These are phyloP conservation scores for Eucalyptus dawsonii DNA, from an alignment of 345 rosid species.

Conservation along the genomic window DNA sequence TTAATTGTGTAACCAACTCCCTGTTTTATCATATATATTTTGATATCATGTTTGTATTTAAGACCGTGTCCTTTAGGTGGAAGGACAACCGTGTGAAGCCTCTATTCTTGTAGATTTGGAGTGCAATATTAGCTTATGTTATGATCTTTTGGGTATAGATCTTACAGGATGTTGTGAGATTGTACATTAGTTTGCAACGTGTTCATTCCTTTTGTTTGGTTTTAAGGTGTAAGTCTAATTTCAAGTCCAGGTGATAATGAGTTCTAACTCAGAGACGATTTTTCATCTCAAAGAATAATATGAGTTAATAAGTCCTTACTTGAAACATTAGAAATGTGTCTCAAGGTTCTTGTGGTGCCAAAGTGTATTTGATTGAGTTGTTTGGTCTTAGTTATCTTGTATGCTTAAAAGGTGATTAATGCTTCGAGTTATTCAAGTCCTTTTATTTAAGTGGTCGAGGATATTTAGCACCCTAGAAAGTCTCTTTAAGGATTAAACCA, in stretches of 20 bases:
- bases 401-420: not conserved
- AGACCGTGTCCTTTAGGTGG: not conserved
- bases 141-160: not conserved
- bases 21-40: not conserved
- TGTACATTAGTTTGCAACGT: not conserved
- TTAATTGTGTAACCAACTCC: not conserved
- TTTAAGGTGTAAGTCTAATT: not conserved
- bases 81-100: not conserved
- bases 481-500: not conserved
- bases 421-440: not conserved
- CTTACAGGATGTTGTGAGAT: not conserved
- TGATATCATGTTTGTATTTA: not conserved
- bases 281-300: not conserved
- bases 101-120: not conserved
- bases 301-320: not conserved
- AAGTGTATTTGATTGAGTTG: not conserved
- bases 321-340: not conserved
- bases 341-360: not conserved
- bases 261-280: not conserved
- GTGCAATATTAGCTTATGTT: not conserved
- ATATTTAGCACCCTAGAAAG: not conserved
- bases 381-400: not conserved
- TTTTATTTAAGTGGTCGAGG: not conserved
- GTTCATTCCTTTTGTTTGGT: not conserved
- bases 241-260: not conserved